These are phyloP conservation scores for Plasmodium reichenowi DNA, from an alignment of 169 alveolate species.

Conservation along the genomic window DNA sequence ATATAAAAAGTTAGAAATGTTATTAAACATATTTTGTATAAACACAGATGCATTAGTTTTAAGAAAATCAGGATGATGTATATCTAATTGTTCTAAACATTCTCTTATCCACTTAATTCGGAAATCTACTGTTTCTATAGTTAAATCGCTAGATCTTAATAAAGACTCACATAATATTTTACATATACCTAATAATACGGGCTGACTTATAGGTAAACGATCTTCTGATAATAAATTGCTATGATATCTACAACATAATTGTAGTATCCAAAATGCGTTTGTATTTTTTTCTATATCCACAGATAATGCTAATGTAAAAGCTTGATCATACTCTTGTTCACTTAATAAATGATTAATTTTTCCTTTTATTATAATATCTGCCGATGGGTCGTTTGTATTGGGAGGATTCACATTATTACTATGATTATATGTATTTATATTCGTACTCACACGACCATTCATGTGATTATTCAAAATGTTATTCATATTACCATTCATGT, in stretches of 20 bases:
- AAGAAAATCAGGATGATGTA: conserved; percentile 37
- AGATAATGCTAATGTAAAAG: conserved; percentile 65
- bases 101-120: conserved; percentile 49
- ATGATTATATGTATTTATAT: too few relatives aligned
- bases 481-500: neutral
- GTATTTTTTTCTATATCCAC: conserved; percentile 69
- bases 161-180: conserved; percentile 62
- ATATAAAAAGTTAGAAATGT: conserved; percentile 26
- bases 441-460: too few relatives aligned
- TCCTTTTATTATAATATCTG: conserved; percentile 56
- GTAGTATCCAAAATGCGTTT: conserved; percentile 49
- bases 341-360: conserved; percentile 64
- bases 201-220: conserved; percentile 39
- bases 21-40: conserved; percentile 57
- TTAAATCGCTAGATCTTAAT: conserved; percentile 3
- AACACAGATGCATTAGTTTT: conserved; percentile 54
- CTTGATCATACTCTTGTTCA: conserved; percentile 60
- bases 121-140: conserved; percentile 39
- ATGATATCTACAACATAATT: conserved; percentile 45
- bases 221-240: conserved; percentile 9
- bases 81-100: conserved; percentile 27
- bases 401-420: neutral
- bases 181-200: conserved; percentile 61
- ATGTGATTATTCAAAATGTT: neutral
- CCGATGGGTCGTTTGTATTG: neutral